Percentiles rank a stretch among this genome's conserved stretches.
Conservation (phyloP, 306 rosid genomes). For the Castanea mollissima region DNA sequence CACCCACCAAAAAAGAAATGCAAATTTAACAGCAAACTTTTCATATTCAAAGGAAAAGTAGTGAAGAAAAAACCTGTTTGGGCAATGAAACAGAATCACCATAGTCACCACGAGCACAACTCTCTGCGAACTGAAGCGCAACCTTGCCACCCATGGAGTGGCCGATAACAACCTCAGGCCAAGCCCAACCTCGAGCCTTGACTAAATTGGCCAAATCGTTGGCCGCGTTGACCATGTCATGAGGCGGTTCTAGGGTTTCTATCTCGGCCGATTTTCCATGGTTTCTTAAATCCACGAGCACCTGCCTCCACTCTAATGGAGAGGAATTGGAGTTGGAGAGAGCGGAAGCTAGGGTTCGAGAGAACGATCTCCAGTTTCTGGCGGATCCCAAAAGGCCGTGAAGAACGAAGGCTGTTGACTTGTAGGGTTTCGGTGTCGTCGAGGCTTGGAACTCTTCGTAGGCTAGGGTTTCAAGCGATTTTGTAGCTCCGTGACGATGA, state of each 20-base stretch:
- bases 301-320: conserved; percentile 78
- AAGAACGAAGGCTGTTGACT: conserved; percentile 70
- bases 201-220: conserved; percentile 79
- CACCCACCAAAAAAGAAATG: not conserved
- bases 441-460: conserved; percentile 67
- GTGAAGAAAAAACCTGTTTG: conserved; percentile 61
- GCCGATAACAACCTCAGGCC: conserved; percentile 94
- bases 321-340: conserved; percentile 61
- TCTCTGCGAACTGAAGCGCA: conserved; percentile 62
- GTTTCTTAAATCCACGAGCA: conserved; percentile 83
- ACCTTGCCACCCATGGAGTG: conserved; percentile 97
- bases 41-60: not conserved
- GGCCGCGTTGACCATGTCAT: conserved; percentile 65
- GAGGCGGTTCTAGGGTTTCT: conserved; percentile 60
- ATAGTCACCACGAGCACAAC: conserved; percentile 64
- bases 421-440: conserved; percentile 47
- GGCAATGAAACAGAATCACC: conserved; percentile 62
- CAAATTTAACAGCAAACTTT: not conserved
- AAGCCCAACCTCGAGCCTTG: conserved; percentile 62
- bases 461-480: conserved; percentile 58
- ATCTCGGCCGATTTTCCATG: conserved; percentile 71
- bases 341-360: conserved; percentile 55
- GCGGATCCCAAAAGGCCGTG: conserved; percentile 86
- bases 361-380: conserved; percentile 85
- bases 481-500: conserved; percentile 17